A percentile compares a stretch with the other conserved stretches of the same genome.
Evolutionary conservation across 1,284 basidiomycete species (phyloP).

Genomic region (Rhodotorula sp.): DNA sequence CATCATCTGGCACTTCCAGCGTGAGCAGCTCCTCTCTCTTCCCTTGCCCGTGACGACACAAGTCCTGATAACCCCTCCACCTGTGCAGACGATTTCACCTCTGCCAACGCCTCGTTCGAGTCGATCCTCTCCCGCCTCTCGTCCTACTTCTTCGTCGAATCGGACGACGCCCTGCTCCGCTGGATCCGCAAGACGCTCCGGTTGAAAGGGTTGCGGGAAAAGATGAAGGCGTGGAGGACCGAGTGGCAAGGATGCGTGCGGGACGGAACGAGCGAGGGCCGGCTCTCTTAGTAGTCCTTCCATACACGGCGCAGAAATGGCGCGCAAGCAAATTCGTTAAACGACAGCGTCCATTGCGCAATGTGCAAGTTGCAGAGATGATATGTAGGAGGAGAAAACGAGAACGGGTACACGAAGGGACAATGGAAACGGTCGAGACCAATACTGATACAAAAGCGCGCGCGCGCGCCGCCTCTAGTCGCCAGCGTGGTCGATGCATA

Average conservation of each 20-base stretch:
- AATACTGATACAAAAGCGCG: background rate
- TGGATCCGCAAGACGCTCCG: slow-evolving; percentile 74
- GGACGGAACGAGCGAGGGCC: slow-evolving; percentile 51
- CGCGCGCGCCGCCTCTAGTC: too few species aligned
- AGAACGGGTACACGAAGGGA: background rate
- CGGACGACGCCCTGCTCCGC: slow-evolving; percentile 71
- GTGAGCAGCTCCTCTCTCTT: slow-evolving; percentile 51
- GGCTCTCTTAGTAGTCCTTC: slow-evolving; percentile 22
- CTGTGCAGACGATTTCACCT: slow-evolving; percentile 67
- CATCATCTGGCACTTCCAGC: slow-evolving; percentile 83
- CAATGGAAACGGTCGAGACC: too few species aligned
- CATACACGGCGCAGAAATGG: background rate
- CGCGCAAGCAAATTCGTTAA: background rate
- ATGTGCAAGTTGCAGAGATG: background rate
- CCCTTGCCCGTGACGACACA: background rate
- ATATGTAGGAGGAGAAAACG: background rate
- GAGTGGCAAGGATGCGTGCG: slow-evolving; percentile 70
- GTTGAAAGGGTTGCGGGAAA: slow-evolving; percentile 54
- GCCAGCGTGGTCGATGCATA: background rate
- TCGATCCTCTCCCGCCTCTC: slow-evolving; percentile 81
- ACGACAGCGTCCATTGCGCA: slow-evolving; percentile 1
- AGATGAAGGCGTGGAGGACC: slow-evolving; percentile 66
- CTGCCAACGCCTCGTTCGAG: slow-evolving; percentile 78
- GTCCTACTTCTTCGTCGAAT: slow-evolving; percentile 85
- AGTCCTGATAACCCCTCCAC: background rate